phyloP scores from a whole-genome alignment of 2,329 filamentous ascomycete genomes.

The Alternaria triticina region DNA sequence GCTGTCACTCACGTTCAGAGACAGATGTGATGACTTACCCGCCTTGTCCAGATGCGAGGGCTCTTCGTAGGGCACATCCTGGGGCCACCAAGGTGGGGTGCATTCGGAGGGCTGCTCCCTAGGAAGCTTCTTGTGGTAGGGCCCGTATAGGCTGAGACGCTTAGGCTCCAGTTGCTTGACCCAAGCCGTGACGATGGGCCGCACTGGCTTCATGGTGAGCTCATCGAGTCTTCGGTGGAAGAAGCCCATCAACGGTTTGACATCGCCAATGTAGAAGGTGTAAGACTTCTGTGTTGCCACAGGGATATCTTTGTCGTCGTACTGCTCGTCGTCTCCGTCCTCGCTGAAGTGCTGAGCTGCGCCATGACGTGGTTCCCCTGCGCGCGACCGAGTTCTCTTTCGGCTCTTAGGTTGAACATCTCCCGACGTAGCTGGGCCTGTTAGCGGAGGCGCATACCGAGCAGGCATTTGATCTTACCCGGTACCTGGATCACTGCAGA shows the following conservation, averaged over 20 bases:
- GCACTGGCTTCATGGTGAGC: conserved; percentile 42
- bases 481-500: not conserved
- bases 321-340: conserved; percentile 6
- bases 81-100: conserved; percentile 42
- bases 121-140: conserved; percentile 32
- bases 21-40: conserved; percentile 18
- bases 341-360: not conserved
- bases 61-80: conserved; percentile 36
- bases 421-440: not conserved
- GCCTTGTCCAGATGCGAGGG: conserved; percentile 39
- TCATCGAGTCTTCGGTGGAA: conserved; percentile 33
- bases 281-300: conserved; percentile 14
- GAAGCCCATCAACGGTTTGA: conserved; percentile 29
- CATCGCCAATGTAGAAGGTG: conserved; percentile 37
- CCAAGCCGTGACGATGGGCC: conserved; percentile 42
- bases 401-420: conserved; percentile 8
- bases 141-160: conserved; percentile 31
- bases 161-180: conserved; percentile 37
- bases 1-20: not conserved
- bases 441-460: conserved; percentile 12
- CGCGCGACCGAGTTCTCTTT: conserved; percentile 21
- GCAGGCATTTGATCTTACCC: conserved; percentile 10
- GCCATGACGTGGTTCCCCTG: conserved; percentile 1
- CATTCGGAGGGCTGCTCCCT: conserved; percentile 13
- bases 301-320: not conserved